A percentile compares a stretch with the other conserved stretches of the same genome.
Conservation (phyloP, 176 grass and related monocot genomes). For the Avena atlantica region DNA sequence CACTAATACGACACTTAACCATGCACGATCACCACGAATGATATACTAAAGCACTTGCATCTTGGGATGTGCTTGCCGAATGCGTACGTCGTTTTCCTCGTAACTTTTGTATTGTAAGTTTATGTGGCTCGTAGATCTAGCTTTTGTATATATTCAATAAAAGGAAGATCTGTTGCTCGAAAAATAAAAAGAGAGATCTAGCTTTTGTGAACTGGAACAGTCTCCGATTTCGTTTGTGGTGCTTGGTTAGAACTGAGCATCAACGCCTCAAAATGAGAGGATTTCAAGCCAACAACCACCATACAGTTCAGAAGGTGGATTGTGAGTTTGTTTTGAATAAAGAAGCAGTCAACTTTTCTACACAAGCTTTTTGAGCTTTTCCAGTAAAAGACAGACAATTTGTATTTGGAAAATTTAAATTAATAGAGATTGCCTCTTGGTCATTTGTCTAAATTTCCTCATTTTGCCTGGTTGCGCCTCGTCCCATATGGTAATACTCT, state of each 20-base stretch:
- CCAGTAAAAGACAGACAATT: too few species aligned
- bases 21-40: constrained; percentile 30
- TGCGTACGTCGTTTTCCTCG: constrained; percentile 31
- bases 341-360: background rate
- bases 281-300: constrained; percentile 22
- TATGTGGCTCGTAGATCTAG: constrained; percentile 33
- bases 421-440: background rate
- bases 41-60: constrained; percentile 39
- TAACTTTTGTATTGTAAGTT: constrained; percentile 21
- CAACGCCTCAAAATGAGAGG: background rate
- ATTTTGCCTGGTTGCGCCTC: constrained; percentile 22
- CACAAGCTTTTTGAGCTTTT: background rate
- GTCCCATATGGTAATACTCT: background rate
- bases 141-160: constrained; percentile 30
- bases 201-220: constrained; percentile 42
- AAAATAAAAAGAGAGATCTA: constrained; percentile 9
- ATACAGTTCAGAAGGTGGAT: constrained; percentile 8
- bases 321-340: too few species aligned
- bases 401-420: background rate
- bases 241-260: background rate
- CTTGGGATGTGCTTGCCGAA: constrained; percentile 36
- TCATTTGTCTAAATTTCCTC: background rate
- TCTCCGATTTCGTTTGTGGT: constrained; percentile 1
- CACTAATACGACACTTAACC: constrained; percentile 42
- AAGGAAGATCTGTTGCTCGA: constrained; percentile 1